Percentiles rank a stretch among this genome's conserved stretches.
Evolutionary conservation across 2,329 filamentous ascomycete genomes (phyloP).

Genomic region (Coleophoma crateriformis): DNA sequence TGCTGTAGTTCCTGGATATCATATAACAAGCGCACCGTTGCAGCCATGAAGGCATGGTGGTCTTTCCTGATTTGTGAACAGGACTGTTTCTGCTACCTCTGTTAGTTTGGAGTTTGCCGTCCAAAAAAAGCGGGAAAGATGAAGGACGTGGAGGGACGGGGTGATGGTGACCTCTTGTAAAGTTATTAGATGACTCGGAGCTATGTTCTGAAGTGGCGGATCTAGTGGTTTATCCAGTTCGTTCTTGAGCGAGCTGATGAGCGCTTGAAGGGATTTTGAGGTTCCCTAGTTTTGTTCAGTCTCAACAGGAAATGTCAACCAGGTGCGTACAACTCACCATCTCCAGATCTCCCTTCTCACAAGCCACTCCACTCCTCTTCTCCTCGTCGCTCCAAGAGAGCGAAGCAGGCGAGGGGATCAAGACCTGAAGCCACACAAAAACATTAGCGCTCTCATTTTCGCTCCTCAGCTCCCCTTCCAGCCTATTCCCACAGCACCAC

Average conservation of each 20-base stretch:
- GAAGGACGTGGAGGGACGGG: not conserved
- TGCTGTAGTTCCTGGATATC: slow-evolving; percentile 19
- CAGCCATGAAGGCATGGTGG: slow-evolving; percentile 19
- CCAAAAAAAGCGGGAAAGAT: not conserved
- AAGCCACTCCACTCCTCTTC: not conserved
- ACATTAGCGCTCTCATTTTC: too few species aligned
- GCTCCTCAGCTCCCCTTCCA: too few species aligned
- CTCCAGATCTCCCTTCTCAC: not conserved
- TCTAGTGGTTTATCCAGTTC: slow-evolving; percentile 5
- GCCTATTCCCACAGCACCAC: not conserved
- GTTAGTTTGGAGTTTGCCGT: not conserved
- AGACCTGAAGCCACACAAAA: too few species aligned
- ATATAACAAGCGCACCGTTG: slow-evolving; percentile 21
- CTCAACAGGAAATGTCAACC: too few species aligned
- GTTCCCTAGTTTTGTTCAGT: not conserved
- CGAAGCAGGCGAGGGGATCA: too few species aligned
- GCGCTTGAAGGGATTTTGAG: slow-evolving; percentile 13
- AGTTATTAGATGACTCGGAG: too few species aligned
- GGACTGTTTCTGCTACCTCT: not conserved
- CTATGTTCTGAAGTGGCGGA: too few species aligned
- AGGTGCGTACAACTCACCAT: too few species aligned
- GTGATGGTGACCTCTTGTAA: not conserved
- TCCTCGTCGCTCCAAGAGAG: not conserved
- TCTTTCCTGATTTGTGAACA: slow-evolving; percentile 14
- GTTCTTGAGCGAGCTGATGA: slow-evolving; percentile 19